Evolutionary conservation across 1,139 yeast genomes (phyloP).

Genomic region (Saccharomyces hybrid): DNA sequence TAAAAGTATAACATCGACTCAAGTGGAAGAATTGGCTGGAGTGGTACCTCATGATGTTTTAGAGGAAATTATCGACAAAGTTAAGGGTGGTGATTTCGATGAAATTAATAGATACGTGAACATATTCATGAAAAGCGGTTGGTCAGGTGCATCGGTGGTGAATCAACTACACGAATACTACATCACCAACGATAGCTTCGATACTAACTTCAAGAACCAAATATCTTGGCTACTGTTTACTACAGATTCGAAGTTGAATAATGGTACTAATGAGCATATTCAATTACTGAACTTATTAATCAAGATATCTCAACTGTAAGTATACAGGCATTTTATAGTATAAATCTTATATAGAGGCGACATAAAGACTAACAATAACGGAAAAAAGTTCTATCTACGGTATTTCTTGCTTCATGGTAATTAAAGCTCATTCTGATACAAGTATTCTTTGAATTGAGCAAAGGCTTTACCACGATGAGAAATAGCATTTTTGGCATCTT

Average conservation of each 20-base stretch:
- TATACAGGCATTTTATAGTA: neutral
- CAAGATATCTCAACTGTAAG: constrained; percentile 40
- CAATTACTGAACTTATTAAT: constrained; percentile 67
- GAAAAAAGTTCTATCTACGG: constrained; percentile 2
- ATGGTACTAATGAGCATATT: constrained; percentile 87
- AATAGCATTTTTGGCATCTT: constrained; percentile 62
- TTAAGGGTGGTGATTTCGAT: constrained; percentile 35
- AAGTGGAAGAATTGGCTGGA: constrained; percentile 70
- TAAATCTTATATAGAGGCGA: neutral
- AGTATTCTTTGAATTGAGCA: constrained; percentile 54
- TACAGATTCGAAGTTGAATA: constrained; percentile 65
- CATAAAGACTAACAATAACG: neutral
- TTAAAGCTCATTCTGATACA: constrained; percentile 25
- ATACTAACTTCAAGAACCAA: constrained; percentile 51
- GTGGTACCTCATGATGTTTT: constrained; percentile 57
- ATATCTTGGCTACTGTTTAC: constrained; percentile 62
- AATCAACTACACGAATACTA: constrained; percentile 73
- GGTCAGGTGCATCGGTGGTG: constrained; percentile 76
- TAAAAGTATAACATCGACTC: constrained; percentile 32
- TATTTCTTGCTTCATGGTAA: neutral
- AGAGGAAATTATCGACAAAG: constrained; percentile 35
- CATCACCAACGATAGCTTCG: constrained; percentile 48
- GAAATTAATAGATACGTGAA: constrained; percentile 44
- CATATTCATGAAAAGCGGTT: constrained; percentile 62
- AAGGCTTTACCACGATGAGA: constrained; percentile 86